phyloP scores from a whole-genome alignment of 805 yeast genomes.

The Candida sonorensis region DNA sequence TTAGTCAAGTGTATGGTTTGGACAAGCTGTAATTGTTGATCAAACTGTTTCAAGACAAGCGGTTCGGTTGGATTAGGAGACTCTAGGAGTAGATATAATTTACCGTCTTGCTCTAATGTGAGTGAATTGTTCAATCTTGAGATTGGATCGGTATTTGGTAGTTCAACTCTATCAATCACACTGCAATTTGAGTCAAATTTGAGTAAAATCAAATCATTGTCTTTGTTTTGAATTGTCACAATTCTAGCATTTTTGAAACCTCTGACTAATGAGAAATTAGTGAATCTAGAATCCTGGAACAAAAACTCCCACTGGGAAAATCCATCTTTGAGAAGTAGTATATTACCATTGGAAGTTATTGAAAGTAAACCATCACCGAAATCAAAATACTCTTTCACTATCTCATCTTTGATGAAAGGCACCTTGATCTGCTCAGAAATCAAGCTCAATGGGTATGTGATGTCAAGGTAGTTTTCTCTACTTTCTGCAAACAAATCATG shows the following conservation, averaged over 20 bases:
- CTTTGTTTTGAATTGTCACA: constrained; percentile 23
- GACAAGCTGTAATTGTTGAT: constrained; percentile 20
- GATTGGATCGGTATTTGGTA: constrained; percentile 28
- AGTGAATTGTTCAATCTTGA: constrained; percentile 44
- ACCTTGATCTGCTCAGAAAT: constrained; percentile 26
- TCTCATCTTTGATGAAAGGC: constrained; percentile 39
- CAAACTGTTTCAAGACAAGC: constrained; percentile 36
- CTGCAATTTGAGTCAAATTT: constrained; percentile 33
- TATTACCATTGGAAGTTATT: constrained; percentile 54
- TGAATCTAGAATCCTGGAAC: constrained; percentile 21
- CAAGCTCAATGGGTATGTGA: constrained; percentile 26
- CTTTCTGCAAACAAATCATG: constrained; percentile 40
- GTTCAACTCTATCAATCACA: constrained; percentile 16
- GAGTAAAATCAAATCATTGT: constrained; percentile 38
- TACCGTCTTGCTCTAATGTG: constrained; percentile 20
- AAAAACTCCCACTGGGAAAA: constrained; percentile 22
- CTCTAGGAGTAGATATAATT: constrained; percentile 42
- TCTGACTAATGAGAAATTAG: constrained; percentile 22
- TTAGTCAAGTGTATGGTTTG: constrained; percentile 9
- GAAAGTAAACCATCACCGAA: constrained; percentile 39
- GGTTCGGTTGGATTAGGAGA: constrained; percentile 63
- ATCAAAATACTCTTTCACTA: constrained; percentile 53
- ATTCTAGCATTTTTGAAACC: constrained; percentile 15
- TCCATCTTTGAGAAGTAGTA: constrained; percentile 29
- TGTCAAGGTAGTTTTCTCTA: constrained; percentile 25